These are phyloP conservation scores for Xanthoparmelia taractica DNA, from an alignment of 495 filamentous ascomycete species.

Conservation along the genomic window DNA sequence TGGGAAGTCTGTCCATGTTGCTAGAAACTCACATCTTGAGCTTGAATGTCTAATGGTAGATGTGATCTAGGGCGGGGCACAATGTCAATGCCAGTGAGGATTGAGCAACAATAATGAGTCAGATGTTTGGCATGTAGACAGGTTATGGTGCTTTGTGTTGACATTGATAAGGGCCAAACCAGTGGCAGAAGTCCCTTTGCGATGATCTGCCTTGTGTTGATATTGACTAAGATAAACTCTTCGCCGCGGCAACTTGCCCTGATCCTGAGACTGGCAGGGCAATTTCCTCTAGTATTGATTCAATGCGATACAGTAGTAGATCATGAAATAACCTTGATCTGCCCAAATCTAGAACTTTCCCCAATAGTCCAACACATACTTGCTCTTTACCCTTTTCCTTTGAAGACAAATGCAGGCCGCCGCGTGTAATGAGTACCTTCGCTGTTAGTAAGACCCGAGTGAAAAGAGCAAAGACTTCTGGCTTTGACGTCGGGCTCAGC, in stretches of 20 bases:
- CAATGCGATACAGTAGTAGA: constrained; percentile 10
- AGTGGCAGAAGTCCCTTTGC: not conserved
- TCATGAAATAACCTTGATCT: constrained; percentile 9
- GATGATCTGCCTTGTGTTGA: constrained; percentile 7
- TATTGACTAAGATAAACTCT: not conserved
- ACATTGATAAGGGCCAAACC: not conserved
- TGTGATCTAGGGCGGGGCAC: not conserved
- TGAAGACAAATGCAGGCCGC: not conserved
- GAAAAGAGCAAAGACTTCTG: constrained; percentile 62
- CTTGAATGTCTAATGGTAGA: not conserved
- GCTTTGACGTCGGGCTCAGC: constrained; percentile 65
- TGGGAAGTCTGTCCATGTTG: not conserved
- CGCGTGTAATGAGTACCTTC: constrained; percentile 19
- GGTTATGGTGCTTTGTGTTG: not conserved
- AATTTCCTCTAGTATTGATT: not conserved
- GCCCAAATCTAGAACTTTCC: constrained; percentile 6
- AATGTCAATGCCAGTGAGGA: not conserved
- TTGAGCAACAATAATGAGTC: not conserved
- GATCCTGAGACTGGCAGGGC: not conserved
- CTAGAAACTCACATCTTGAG: not conserved
- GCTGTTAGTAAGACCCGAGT: constrained; percentile 40
- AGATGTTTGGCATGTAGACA: not conserved
- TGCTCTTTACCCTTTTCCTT: not conserved
- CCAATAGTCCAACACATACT: constrained; percentile 1
- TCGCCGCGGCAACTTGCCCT: not conserved